A percentile compares a stretch with the other conserved stretches of the same genome.
These are phyloP conservation scores for Coemansia asiatica DNA, from an alignment of 192 early-diverging fungal genomes.

Conservation along the genomic window DNA sequence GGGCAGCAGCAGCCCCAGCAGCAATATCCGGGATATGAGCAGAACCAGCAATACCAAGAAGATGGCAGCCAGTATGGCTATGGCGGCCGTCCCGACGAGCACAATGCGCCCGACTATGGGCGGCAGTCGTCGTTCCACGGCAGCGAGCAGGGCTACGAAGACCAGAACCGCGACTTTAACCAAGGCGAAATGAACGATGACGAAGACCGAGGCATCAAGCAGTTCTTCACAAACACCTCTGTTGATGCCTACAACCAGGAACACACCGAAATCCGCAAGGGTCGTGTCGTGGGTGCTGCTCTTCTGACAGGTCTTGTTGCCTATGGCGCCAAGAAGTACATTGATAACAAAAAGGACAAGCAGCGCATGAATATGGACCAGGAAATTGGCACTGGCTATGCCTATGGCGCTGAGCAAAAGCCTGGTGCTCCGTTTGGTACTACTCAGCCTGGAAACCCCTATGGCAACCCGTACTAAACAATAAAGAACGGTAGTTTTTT, in stretches of 20 bases:
- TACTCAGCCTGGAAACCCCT: background rate
- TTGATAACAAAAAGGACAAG: slow-evolving; percentile 22
- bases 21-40: background rate
- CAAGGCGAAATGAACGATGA: slow-evolving; percentile 18
- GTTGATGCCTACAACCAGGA: slow-evolving; percentile 32
- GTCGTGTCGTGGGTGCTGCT: slow-evolving; percentile 15
- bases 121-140: slow-evolving; percentile 1
- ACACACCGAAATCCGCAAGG: slow-evolving; percentile 13
- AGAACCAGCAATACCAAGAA: slow-evolving; percentile 17
- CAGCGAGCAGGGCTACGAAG: slow-evolving; percentile 5
- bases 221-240: slow-evolving; percentile 29
- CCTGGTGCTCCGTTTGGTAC: background rate
- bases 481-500: too few relatives aligned
- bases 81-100: slow-evolving; percentile 15
- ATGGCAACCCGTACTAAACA: background rate
- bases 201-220: slow-evolving; percentile 42
- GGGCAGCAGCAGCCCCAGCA: slow-evolving; percentile 9
- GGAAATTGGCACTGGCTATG: slow-evolving; percentile 3
- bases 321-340: slow-evolving; percentile 26
- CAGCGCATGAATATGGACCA: background rate
- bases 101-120: slow-evolving; percentile 9
- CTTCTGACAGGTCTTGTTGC: slow-evolving; percentile 12
- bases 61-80: slow-evolving; percentile 2
- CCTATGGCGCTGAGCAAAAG: slow-evolving; percentile 5
- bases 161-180: background rate